Conservation (phyloP, 176 grass and related monocot genomes). For the Triticum urartu region DNA sequence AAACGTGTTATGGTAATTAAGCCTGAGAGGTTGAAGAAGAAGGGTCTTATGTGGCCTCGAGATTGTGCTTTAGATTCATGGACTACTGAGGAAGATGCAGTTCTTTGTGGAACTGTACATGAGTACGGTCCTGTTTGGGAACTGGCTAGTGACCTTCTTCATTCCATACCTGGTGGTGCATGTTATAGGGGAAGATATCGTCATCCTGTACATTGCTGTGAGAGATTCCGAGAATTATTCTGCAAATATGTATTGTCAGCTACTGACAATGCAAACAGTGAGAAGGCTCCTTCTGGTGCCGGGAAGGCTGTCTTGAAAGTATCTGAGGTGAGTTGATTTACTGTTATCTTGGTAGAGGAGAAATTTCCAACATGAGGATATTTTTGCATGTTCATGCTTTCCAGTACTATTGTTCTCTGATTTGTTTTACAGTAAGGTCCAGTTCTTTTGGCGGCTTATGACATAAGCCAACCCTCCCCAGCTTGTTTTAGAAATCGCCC, state of each 20-base stretch:
- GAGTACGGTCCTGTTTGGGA: slow-evolving; percentile 88
- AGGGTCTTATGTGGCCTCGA: slow-evolving; percentile 60
- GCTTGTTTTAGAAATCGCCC: too few species aligned
- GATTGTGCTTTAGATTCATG: slow-evolving; percentile 72
- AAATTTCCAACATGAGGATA: slow-evolving; percentile 24
- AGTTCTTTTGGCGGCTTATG: neutral
- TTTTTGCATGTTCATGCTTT: neutral
- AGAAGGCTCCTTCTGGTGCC: slow-evolving; percentile 71
- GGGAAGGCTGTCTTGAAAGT: slow-evolving; percentile 92
- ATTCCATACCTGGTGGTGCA: slow-evolving; percentile 57
- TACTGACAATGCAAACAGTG: slow-evolving; percentile 65
- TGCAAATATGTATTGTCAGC: slow-evolving; percentile 83
- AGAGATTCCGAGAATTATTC: slow-evolving; percentile 93
- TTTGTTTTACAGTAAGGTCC: neutral
- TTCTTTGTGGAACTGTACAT: slow-evolving; percentile 74
- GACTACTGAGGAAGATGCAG: slow-evolving; percentile 85
- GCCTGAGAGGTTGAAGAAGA: slow-evolving; percentile 91
- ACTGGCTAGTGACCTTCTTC: slow-evolving; percentile 75
- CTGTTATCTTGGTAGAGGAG: neutral
- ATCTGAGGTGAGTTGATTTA: slow-evolving; percentile 67
- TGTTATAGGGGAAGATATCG: slow-evolving; percentile 74
- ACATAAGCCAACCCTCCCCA: too few species aligned
- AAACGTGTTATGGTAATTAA: slow-evolving; percentile 90
- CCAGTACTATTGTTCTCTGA: neutral
- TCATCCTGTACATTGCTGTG: slow-evolving; percentile 93